Base-by-base conservation (phyloP, 2,329 filamentous ascomycete species). In the Ustulina deusta region DNA sequence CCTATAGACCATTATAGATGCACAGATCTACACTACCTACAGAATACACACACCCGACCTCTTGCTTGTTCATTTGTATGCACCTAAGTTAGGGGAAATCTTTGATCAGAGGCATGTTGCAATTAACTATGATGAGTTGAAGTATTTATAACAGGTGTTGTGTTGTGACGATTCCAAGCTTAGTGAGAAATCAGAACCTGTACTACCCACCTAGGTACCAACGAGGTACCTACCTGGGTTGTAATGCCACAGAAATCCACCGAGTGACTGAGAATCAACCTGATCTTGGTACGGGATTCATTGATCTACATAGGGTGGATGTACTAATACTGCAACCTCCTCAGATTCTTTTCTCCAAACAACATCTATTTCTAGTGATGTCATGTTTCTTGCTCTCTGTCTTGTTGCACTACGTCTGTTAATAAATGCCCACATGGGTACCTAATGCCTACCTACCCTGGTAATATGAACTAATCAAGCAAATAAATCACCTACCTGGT, bases 331-430 rank as follows among this genome's bases (percentile, higher is more conserved):
- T 46, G 42, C 29, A 34, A 55, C 20, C 29, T 40, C 29, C 25
- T 40, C 48, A 58, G 29, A 54, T 29, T 36, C 5, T 17, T 22
- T 58, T 54, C n/a, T n/a, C n/a, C 22, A n/a, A 34, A 22, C 51
- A 42, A 27, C n/a, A 1, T n/a, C 38, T 34, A 46, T 55, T 54
- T 25, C 17, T 13, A 51, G 57, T 61, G 59, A 66, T 57, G 57
- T 64, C 61, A 65, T 61, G 42, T 6, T 15, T 48, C 34, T 60
- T 20, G 3, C 1, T 22, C 25, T 25, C 34, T 42, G 25, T 32
- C 22, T 55, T 40, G 52, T 20, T 27, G 34, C 52, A 55, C 34
- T 7, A 20, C 52, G 11, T n/a, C 17, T 17, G 15, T 51, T 29
- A 22, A 22, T 20, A 46, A 22, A 46, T 22, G 13, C 36, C 9